A percentile compares a stretch with the other conserved stretches of the same genome.
phyloP scores from a whole-genome alignment of 352 stramenopile species.

The Phytophthora litchii region DNA sequence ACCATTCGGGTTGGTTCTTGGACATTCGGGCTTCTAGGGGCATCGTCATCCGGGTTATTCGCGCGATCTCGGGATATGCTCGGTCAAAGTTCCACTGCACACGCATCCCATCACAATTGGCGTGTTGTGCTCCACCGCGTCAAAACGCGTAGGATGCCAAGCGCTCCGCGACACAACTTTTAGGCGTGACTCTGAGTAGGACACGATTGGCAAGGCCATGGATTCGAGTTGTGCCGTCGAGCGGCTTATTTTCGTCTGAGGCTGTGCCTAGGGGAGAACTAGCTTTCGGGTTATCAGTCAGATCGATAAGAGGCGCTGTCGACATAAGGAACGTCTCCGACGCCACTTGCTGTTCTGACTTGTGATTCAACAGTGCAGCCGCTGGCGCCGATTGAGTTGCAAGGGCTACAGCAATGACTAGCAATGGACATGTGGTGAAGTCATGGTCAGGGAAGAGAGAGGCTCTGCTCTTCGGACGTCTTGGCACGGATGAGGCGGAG shows the following conservation, averaged over 20 bases:
- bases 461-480: background rate
- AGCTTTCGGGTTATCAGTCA: conserved; percentile 1
- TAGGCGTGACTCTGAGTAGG: conserved; percentile 7
- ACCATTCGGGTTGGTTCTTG: too few species aligned
- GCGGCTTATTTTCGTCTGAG: background rate
- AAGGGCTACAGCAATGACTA: background rate
- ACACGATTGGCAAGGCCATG: conserved; percentile 32
- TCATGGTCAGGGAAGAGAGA: background rate
- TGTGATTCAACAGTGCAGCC: conserved; percentile 16
- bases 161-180: conserved; percentile 5
- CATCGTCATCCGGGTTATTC: too few species aligned
- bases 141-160: conserved; percentile 31
- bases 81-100: conserved; percentile 19
- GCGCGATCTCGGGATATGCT: too few species aligned
- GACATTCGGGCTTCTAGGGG: too few species aligned
- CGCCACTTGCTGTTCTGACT: background rate
- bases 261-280: background rate
- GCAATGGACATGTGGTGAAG: background rate
- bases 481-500: background rate
- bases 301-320: conserved; percentile 12
- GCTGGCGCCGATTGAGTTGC: background rate
- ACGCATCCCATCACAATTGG: conserved; percentile 3
- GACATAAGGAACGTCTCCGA: background rate
- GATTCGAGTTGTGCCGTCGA: background rate
- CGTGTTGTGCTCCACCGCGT: conserved; percentile 15